A percentile compares a stretch with the other conserved stretches of the same genome.
phyloP scores from a whole-genome alignment of 352 stramenopile genomes.

The Hyaloperonospora arabidopsidis region DNA sequence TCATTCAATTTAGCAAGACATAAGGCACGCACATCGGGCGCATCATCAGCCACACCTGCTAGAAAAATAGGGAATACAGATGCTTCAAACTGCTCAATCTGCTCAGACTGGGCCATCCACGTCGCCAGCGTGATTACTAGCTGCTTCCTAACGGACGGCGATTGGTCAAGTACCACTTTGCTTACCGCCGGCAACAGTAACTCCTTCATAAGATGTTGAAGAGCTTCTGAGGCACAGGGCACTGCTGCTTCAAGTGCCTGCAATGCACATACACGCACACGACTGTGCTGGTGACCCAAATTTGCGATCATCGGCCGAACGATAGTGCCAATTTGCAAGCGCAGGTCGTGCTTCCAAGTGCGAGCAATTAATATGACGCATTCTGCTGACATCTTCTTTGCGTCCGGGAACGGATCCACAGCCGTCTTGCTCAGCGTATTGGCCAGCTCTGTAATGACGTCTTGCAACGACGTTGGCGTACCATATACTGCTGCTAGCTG shows the following conservation, averaged over 20 bases:
- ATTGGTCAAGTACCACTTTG: slow-evolving; percentile 67
- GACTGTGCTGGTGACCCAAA: slow-evolving; percentile 75
- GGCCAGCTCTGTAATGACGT: slow-evolving; percentile 56
- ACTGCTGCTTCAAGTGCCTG: slow-evolving; percentile 65
- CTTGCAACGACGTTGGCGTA: slow-evolving; percentile 26
- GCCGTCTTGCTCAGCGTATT: slow-evolving; percentile 68
- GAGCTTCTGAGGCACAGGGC: slow-evolving; percentile 54
- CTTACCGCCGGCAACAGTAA: slow-evolving; percentile 51
- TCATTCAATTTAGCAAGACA: slow-evolving; percentile 37
- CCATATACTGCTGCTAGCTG: slow-evolving; percentile 28
- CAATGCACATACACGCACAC: slow-evolving; percentile 64
- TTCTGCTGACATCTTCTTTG: slow-evolving; percentile 68
- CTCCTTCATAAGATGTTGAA: slow-evolving; percentile 73
- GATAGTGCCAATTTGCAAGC: slow-evolving; percentile 62
- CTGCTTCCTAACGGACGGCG: slow-evolving; percentile 64
- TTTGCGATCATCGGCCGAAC: slow-evolving; percentile 60
- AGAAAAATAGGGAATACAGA: slow-evolving; percentile 62
- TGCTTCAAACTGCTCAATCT: slow-evolving; percentile 55
- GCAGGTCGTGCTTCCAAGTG: slow-evolving; percentile 46
- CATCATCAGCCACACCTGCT: slow-evolving; percentile 58
- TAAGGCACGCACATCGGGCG: slow-evolving; percentile 46
- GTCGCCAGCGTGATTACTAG: slow-evolving; percentile 44
- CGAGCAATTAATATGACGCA: slow-evolving; percentile 49
- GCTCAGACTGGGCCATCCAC: slow-evolving; percentile 53
- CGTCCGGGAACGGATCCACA: slow-evolving; percentile 71